phyloP scores from a whole-genome alignment of 495 filamentous ascomycete genomes.

The Neurospora sp. region DNA sequence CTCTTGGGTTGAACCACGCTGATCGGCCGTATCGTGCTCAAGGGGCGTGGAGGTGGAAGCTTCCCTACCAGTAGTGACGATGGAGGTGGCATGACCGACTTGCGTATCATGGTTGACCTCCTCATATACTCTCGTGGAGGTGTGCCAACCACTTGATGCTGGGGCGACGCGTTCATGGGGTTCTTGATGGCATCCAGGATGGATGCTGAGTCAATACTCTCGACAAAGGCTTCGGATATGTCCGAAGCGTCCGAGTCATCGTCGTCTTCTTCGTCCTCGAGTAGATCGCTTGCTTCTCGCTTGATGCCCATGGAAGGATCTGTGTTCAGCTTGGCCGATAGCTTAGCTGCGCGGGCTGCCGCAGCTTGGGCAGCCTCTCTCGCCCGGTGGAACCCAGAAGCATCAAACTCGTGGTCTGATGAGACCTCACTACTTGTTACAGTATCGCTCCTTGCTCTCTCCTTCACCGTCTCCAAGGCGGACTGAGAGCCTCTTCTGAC shows the following conservation, averaged over 20 bases:
- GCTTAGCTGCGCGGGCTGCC: slow-evolving; percentile 21
- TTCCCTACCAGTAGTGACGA: slow-evolving; percentile 53
- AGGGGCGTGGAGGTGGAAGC: slow-evolving; percentile 85
- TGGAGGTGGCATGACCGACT: slow-evolving; percentile 33
- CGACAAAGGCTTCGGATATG: slow-evolving; percentile 41
- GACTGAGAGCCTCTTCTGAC: slow-evolving; percentile 64
- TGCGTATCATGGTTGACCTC: slow-evolving; percentile 34
- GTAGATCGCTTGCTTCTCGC: slow-evolving; percentile 42
- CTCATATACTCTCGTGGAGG: slow-evolving; percentile 43
- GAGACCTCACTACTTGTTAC: slow-evolving; percentile 88
- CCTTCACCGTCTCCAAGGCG: slow-evolving; percentile 62
- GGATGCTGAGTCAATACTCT: slow-evolving; percentile 45
- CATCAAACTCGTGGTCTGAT: slow-evolving; percentile 76
- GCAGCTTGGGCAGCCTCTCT: slow-evolving; percentile 36
- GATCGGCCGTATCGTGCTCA: slow-evolving; percentile 74
- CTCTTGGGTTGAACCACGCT: slow-evolving; percentile 75
- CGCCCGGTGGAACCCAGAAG: slow-evolving; percentile 51
- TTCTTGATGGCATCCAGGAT: slow-evolving; percentile 41
- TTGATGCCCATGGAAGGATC: slow-evolving; percentile 33
- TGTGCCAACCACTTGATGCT: slow-evolving; percentile 42
- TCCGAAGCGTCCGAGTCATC: slow-evolving; percentile 45
- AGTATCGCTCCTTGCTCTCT: slow-evolving; percentile 70
- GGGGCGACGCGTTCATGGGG: slow-evolving; percentile 37
- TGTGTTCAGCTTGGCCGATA: slow-evolving; percentile 34
- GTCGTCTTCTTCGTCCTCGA: slow-evolving; percentile 46